Evolutionary conservation across 169 alveolate species (phyloP).

Genomic region (Plasmodium chabaudi): DNA sequence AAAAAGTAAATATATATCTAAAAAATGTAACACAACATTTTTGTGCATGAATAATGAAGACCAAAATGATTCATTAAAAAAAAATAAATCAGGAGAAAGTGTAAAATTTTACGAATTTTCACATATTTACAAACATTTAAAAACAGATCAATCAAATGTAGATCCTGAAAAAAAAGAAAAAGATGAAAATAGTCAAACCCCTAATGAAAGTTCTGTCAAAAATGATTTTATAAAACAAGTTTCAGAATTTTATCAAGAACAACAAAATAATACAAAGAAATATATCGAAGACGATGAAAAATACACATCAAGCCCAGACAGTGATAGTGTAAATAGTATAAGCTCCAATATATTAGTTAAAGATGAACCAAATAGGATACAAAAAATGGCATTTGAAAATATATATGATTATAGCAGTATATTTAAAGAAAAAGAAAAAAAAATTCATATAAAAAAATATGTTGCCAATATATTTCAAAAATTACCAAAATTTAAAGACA

Average conservation of each 20-base stretch:
- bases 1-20: slow-evolving; percentile 19
- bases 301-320: neutral
- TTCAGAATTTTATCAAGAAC: neutral
- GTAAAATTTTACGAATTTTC: slow-evolving; percentile 50
- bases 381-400: slow-evolving; percentile 49
- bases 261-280: neutral
- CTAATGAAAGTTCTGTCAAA: neutral
- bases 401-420: slow-evolving; percentile 47
- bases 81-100: slow-evolving; percentile 26
- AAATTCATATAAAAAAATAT: slow-evolving; percentile 32
- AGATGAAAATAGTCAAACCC: neutral
- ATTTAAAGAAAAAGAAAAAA: slow-evolving; percentile 65
- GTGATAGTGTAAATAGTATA: slow-evolving; percentile 15
- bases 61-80: slow-evolving; percentile 5
- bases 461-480: slow-evolving; percentile 59
- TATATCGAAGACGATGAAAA: neutral
- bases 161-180: neutral
- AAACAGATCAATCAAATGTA: slow-evolving; percentile 8
- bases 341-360: slow-evolving; percentile 35
- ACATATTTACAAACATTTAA: slow-evolving; percentile 51
- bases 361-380: slow-evolving; percentile 71
- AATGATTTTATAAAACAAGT: neutral
- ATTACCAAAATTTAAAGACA: slow-evolving; percentile 65
- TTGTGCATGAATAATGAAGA: slow-evolving; percentile 17
- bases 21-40: slow-evolving; percentile 15